phyloP scores from a whole-genome alignment of 2,329 filamentous ascomycete species.

The Periconia macrospinosa region DNA sequence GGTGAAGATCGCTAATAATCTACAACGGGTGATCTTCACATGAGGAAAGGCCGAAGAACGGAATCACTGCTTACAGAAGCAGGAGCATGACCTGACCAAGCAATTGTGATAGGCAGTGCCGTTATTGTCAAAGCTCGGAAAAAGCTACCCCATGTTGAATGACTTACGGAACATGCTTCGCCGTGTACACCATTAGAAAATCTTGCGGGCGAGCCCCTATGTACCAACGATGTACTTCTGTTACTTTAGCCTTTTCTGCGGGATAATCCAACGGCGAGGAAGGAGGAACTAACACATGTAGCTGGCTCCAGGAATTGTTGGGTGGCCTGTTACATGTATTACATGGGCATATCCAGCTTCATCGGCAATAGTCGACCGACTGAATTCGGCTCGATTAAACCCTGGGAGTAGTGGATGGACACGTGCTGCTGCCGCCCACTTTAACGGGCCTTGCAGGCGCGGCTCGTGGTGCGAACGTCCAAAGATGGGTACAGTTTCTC shows the following conservation, averaged over 20 bases:
- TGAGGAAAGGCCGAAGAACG: not conserved
- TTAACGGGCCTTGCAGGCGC: conserved; percentile 3
- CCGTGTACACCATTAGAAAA: not conserved
- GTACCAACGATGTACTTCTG: not conserved
- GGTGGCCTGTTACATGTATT: not conserved
- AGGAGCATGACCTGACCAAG: not conserved
- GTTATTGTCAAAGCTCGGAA: not conserved
- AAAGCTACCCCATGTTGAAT: not conserved
- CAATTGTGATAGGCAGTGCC: not conserved
- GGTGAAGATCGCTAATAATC: too few species aligned
- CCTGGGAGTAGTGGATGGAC: not conserved
- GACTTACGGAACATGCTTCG: not conserved
- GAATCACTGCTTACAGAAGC: not conserved
- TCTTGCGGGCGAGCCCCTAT: too few species aligned
- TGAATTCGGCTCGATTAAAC: not conserved
- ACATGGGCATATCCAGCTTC: not conserved
- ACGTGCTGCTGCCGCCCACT: conserved; percentile 1
- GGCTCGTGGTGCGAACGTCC: conserved; percentile 9
- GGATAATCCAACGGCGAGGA: too few species aligned
- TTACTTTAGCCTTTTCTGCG: not conserved
- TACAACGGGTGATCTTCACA: not conserved
- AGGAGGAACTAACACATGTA: too few species aligned
- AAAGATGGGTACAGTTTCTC: conserved; percentile 16
- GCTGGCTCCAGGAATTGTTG: not conserved
- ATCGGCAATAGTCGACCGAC: not conserved